Evolutionary conservation across 257 asterid genomes (phyloP), one percentile per base, ranked within the genome.

Genomic region (Primulina tabacum): DNA sequence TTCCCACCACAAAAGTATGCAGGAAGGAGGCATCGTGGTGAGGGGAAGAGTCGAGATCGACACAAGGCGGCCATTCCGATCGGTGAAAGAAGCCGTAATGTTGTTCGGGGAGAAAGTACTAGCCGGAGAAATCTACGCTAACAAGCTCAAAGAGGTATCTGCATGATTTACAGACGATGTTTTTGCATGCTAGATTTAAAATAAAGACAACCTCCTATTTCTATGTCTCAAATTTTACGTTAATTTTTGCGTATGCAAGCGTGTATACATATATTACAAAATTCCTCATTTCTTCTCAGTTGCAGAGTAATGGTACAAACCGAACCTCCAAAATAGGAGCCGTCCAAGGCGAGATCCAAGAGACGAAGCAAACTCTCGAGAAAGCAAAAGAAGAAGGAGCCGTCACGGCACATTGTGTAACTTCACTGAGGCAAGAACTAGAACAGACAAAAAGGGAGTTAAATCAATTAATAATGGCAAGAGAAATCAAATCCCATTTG

Each of bases 11-110:
- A 43, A 14, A 18, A 40, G 21, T 64, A 85, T 84, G 90, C 85
- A 80, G 8, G 92, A 76, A 80, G 92, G 77, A 71, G 94, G 81
- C n/a, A 52, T 89, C 83, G 90, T 87, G 84, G 90, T 87, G 80
- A 72, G 97, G 72, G 97, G 96, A 57, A 80, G 97, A 11, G 97
- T 84, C 2, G 96, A 84, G 87, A 91, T 91, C 58, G 96, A 91
- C 80, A 91, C 72, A 78, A 82, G 96, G 30, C 85, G 76, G 64
- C 96, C 97, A 37, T 91, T 91, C 43, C 79, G 85, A 5, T 91
- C 97, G 0, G 97, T 91, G 17, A 85, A 79, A 67, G 97, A 91
- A 75, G 97, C 97, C 3, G 92, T 91, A 12, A 20, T 75, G 66
- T 64, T 91, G 77, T 91, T 91, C 29, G 96, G 97, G n/a, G 97